Percentiles rank a stretch among this genome's conserved stretches.
Conservation (phyloP, 2,329 filamentous ascomycete genomes). For the Aspergillus oerlinghausenensis region DNA sequence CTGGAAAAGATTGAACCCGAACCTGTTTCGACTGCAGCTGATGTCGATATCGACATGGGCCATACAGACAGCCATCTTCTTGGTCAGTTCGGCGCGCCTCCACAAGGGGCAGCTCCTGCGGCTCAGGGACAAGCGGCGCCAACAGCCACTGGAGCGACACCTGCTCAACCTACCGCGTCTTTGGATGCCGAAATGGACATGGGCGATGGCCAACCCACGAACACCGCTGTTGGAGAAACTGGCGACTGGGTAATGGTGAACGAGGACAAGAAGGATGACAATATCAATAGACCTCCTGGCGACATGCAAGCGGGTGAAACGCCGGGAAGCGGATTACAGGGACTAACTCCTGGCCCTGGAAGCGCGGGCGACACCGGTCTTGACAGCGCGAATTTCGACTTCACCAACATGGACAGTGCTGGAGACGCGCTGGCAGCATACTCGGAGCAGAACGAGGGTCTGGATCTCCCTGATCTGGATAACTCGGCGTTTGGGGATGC, state of each 20-base stretch:
- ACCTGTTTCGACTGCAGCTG: constrained; percentile 18
- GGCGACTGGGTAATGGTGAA: constrained; percentile 74
- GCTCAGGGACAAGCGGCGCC: constrained; percentile 41
- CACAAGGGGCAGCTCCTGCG: constrained; percentile 21
- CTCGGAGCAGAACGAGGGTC: constrained; percentile 52
- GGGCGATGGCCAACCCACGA: constrained; percentile 41
- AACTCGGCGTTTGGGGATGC: constrained; percentile 81
- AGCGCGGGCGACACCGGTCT: constrained; percentile 27
- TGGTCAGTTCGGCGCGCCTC: constrained; percentile 29
- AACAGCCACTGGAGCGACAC: constrained; percentile 6
- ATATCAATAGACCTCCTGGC: constrained; percentile 33
- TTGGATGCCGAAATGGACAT: constrained; percentile 49
- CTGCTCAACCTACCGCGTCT: background rate
- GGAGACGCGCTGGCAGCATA: constrained; percentile 68
- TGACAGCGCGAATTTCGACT: constrained; percentile 40
- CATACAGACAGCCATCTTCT: constrained; percentile 27
- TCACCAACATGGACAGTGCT: constrained; percentile 58
- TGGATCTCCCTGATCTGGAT: constrained; percentile 61
- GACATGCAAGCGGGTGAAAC: constrained; percentile 16
- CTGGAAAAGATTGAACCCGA: constrained; percentile 50
- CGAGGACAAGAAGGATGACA: constrained; percentile 56
- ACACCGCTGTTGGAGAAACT: constrained; percentile 43
- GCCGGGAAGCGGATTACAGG: constrained; percentile 21
- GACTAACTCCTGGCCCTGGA: constrained; percentile 20
- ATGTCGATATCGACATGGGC: constrained; percentile 34